Conservation (phyloP, 2,329 filamentous ascomycete species). For the Talaromyces rugulosus region DNA sequence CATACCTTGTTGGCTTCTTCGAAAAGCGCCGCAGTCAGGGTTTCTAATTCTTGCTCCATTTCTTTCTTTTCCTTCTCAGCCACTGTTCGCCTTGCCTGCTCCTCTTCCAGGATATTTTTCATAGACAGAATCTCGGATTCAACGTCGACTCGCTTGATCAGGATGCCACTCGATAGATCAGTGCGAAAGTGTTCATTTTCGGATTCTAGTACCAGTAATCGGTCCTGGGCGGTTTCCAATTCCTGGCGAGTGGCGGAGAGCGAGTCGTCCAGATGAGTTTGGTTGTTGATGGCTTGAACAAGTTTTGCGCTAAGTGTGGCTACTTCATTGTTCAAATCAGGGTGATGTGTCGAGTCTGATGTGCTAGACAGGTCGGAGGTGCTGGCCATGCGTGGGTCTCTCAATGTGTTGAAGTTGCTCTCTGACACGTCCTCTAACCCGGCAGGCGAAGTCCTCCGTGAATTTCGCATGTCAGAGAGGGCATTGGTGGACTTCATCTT, state of each 20-base stretch:
- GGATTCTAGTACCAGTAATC: constrained; percentile 64
- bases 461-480: constrained; percentile 28
- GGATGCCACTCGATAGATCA: constrained; percentile 66
- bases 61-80: constrained; percentile 76
- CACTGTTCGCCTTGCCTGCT: constrained; percentile 60
- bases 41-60: constrained; percentile 90
- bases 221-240: constrained; percentile 66
- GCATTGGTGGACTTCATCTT: constrained; percentile 44
- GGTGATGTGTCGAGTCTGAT: constrained; percentile 43
- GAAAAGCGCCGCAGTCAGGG: constrained; percentile 85
- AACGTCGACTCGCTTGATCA: constrained; percentile 70
- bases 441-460: constrained; percentile 21
- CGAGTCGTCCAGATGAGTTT: constrained; percentile 85
- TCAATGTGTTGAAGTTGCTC: constrained; percentile 44
- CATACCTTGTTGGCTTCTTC: constrained; percentile 86
- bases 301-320: constrained; percentile 90
- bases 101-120: constrained; percentile 57
- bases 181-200: constrained; percentile 66
- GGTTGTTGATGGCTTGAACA: constrained; percentile 95
- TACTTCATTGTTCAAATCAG: constrained; percentile 69
- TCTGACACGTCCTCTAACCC: constrained; percentile 30
- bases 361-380: constrained; percentile 32
- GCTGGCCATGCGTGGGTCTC: constrained; percentile 38
- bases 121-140: constrained; percentile 66
- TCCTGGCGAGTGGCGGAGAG: constrained; percentile 79